phyloP scores from a whole-genome alignment of 1,284 basidiomycete species.

The Hemileia vastatrix region DNA sequence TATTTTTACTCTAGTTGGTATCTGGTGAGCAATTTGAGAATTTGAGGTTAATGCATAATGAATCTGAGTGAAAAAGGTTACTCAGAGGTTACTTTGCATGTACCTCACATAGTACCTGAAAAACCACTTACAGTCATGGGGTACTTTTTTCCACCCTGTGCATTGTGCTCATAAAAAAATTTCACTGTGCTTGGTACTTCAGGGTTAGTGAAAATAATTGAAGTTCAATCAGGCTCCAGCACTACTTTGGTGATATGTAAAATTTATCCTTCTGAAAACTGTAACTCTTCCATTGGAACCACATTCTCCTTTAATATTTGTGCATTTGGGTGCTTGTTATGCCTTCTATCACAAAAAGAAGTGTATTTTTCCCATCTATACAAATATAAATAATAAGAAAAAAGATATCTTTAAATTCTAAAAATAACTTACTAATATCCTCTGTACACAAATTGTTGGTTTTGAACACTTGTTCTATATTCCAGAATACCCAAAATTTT shows the following conservation, averaged over 20 bases:
- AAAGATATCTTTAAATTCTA: slow-evolving; percentile 47
- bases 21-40: too few relatives aligned
- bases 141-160: too few relatives aligned
- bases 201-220: slow-evolving; percentile 72
- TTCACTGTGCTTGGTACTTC: slow-evolving; percentile 71
- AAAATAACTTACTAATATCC: slow-evolving; percentile 85
- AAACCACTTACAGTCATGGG: too few relatives aligned
- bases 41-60: too few relatives aligned
- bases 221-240: slow-evolving; percentile 70
- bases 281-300: slow-evolving; percentile 69
- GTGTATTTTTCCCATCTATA: slow-evolving; percentile 20
- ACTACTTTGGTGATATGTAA: slow-evolving; percentile 64
- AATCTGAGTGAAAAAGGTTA: too few relatives aligned
- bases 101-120: too few relatives aligned
- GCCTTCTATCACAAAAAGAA: slow-evolving; percentile 76
- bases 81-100: too few relatives aligned
- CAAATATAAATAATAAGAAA: neutral
- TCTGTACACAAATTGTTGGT: slow-evolving; percentile 56
- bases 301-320: slow-evolving; percentile 65
- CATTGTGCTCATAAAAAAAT: slow-evolving; percentile 74
- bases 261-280: slow-evolving; percentile 68
- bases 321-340: slow-evolving; percentile 81
- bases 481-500: slow-evolving; percentile 38
- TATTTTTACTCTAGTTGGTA: too few relatives aligned
- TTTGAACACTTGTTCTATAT: slow-evolving; percentile 42